Evolutionary conservation across 805 yeast genomes (phyloP).

Genomic region (Candida tallmaniae): DNA sequence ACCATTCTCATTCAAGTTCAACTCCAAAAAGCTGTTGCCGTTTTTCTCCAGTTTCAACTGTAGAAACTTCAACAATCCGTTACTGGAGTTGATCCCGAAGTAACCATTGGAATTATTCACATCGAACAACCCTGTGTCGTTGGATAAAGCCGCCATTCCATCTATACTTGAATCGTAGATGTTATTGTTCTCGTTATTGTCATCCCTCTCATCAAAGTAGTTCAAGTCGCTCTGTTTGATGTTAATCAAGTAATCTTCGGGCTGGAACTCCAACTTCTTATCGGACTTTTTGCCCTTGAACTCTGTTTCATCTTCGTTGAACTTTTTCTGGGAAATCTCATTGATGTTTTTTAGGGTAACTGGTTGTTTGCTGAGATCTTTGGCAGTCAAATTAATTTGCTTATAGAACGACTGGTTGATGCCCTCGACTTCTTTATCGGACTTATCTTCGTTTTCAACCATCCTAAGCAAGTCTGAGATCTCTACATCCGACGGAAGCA

Average conservation of each 20-base stretch:
- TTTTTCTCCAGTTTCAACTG: conserved; percentile 27
- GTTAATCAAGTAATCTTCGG: conserved; percentile 17
- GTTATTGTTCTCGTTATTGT: conserved; percentile 8
- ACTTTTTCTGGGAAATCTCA: conserved; percentile 12
- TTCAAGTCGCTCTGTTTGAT: conserved; percentile 17
- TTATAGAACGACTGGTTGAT: conserved; percentile 9
- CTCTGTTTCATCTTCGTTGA: conserved; percentile 3
- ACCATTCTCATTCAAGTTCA: conserved; percentile 12
- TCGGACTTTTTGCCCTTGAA: conserved; percentile 2
- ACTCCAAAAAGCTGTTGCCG: conserved; percentile 21
- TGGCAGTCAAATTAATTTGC: conserved; percentile 14
- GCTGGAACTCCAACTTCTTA: conserved; percentile 11
- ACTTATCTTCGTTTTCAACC: conserved; percentile 10
- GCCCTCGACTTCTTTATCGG: conserved; percentile 4
- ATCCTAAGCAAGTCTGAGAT: conserved; percentile 16
- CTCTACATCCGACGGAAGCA: conserved; percentile 27
- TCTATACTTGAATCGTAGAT: conserved; percentile 33
- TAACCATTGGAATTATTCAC: conserved; percentile 50
- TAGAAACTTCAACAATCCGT: conserved; percentile 48
- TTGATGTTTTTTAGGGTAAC: conserved; percentile 16
- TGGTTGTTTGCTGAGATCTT: conserved; percentile 14
- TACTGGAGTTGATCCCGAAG: conserved; percentile 61
- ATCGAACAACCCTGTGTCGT: conserved; percentile 17
- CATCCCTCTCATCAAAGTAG: conserved; percentile 17
- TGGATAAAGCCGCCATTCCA: conserved; percentile 62